phyloP scores from a whole-genome alignment of 805 yeast species.

The Lipomyces anomalus region DNA sequence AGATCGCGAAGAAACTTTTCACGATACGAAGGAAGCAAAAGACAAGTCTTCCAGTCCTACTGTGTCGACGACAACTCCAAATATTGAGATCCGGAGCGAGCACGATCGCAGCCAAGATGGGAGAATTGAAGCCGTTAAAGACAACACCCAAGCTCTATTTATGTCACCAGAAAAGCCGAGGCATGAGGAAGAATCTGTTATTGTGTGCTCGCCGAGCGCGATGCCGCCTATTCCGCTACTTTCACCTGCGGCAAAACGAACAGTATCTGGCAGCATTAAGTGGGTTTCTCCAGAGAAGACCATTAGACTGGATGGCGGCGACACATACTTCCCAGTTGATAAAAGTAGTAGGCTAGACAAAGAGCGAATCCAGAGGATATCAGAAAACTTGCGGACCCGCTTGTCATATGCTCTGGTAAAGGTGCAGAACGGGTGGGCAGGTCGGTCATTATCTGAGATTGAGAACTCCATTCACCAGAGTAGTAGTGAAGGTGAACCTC shows the following conservation, averaged over 20 bases:
- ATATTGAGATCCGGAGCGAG: too few species aligned
- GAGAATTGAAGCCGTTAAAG: too few species aligned
- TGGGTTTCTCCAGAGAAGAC: background rate
- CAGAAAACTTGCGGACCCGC: slow-evolving; percentile 26
- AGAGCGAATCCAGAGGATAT: slow-evolving; percentile 20
- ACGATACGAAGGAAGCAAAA: too few species aligned
- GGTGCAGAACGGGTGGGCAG: slow-evolving; percentile 29
- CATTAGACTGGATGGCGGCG: too few species aligned
- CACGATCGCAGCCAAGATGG: too few species aligned
- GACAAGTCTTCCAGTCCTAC: too few species aligned
- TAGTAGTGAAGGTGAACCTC: background rate
- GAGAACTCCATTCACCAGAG: slow-evolving; percentile 15
- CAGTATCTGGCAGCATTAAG: background rate
- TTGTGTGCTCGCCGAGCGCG: background rate
- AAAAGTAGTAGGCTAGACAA: too few species aligned
- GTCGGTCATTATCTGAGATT: slow-evolving; percentile 22
- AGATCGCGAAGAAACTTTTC: too few species aligned
- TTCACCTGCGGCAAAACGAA: background rate
- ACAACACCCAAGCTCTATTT: too few species aligned
- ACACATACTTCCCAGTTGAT: background rate
- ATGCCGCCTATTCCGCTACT: background rate
- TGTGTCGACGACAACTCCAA: too few species aligned
- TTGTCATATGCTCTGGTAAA: slow-evolving; percentile 30
- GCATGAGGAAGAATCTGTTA: background rate
- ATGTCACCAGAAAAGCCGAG: background rate